phyloP scores from a whole-genome alignment of 2,329 filamentous ascomycete species.

The Verticillium klebahnii region DNA sequence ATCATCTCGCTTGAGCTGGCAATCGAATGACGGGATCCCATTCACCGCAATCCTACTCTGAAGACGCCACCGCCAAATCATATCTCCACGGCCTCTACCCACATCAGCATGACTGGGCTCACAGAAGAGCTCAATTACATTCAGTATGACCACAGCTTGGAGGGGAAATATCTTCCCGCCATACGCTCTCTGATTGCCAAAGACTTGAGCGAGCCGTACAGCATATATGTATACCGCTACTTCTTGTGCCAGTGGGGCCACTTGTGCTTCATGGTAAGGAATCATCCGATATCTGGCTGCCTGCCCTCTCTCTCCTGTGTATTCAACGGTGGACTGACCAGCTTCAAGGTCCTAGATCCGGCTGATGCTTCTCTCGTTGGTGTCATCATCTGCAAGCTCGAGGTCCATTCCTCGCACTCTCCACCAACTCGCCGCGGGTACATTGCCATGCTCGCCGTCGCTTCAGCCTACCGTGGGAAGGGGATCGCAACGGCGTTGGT shows the following conservation, averaged over 20 bases:
- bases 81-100: neutral
- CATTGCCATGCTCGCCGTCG: constrained; percentile 97
- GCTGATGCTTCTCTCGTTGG: constrained; percentile 66
- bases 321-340: neutral
- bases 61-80: neutral
- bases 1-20: neutral
- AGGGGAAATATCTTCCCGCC: constrained; percentile 67
- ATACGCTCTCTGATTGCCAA: constrained; percentile 93
- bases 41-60: neutral
- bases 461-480: constrained; percentile 70
- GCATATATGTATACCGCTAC: constrained; percentile 98
- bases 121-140: constrained; percentile 21
- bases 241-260: constrained; percentile 98
- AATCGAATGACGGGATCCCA: neutral
- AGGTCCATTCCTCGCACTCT: constrained; percentile 81
- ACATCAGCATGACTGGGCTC: neutral
- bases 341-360: constrained; percentile 52
- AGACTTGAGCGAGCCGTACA: constrained; percentile 96
- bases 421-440: constrained; percentile 74
- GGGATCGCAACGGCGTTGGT: constrained; percentile 89
- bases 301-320: neutral
- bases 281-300: neutral
- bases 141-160: constrained; percentile 58
- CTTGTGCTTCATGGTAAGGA: constrained; percentile 83
- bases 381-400: constrained; percentile 92